Percentiles rank a stretch among this genome's conserved stretches.
Evolutionary conservation across 1,284 basidiomycete genomes (phyloP).

Genomic region (Cutaneotrichosporon cutaneum): DNA sequence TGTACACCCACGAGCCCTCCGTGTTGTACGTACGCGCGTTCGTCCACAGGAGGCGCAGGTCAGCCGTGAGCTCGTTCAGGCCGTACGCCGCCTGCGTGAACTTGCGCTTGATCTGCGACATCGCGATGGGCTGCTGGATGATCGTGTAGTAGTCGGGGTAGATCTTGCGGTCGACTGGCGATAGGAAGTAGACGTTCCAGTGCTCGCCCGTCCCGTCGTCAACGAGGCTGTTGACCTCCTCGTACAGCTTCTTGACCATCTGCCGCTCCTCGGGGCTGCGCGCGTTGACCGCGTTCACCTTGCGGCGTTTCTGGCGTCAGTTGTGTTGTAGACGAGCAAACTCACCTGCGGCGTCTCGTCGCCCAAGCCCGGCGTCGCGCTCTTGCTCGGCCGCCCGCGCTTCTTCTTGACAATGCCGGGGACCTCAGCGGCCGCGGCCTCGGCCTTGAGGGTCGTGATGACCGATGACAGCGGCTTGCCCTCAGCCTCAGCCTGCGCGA

Average conservation of each 20-base stretch:
- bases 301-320: conserved; percentile 45
- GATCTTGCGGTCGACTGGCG: conserved; percentile 73
- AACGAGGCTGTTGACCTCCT: conserved; percentile 48
- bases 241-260: conserved; percentile 60
- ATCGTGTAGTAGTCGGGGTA: conserved; percentile 89
- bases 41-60: conserved; percentile 83
- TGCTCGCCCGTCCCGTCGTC: conserved; percentile 63
- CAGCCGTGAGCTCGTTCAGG: conserved; percentile 69
- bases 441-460: conserved; percentile 30
- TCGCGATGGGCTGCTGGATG: conserved; percentile 73
- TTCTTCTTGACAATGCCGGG: conserved; percentile 41
- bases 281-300: conserved; percentile 24
- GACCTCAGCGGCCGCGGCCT: conserved; percentile 26
- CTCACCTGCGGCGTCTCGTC: conserved; percentile 45
- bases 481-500: conserved; percentile 44
- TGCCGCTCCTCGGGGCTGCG: conserved; percentile 24
- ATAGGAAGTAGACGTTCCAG: conserved; percentile 78
- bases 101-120: conserved; percentile 83
- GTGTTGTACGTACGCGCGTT: conserved; percentile 86
- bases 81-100: conserved; percentile 73
- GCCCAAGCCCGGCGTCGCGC: conserved; percentile 41
- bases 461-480: conserved; percentile 42
- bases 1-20: conserved; percentile 76
- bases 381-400: conserved; percentile 44
- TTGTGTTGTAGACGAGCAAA: neutral